phyloP scores from a whole-genome alignment of 345 rosid genomes.

The Camelina sativa region DNA sequence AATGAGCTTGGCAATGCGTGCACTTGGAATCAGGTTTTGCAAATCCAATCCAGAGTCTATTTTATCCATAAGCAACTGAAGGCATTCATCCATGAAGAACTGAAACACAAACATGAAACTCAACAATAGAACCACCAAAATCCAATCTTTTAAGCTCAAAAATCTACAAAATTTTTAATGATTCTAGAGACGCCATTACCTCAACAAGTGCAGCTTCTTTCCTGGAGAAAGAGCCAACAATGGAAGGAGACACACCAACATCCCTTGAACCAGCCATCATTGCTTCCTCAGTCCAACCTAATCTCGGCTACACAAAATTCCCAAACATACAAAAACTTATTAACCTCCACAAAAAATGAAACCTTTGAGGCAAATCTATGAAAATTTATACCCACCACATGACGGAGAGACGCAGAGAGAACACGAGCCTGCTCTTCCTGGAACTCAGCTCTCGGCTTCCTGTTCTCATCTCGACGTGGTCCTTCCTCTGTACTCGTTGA shows the following conservation, averaged over 20 bases:
- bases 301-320: constrained; percentile 50
- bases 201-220: constrained; percentile 92
- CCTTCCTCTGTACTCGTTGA: constrained; percentile 52
- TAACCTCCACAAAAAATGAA: constrained; percentile 3
- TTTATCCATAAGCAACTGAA: constrained; percentile 70
- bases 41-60: constrained; percentile 67
- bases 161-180: not conserved
- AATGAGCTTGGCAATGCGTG: constrained; percentile 68
- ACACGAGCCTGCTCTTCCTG: constrained; percentile 81
- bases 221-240: constrained; percentile 83
- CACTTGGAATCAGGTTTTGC: constrained; percentile 65
- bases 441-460: constrained; percentile 58
- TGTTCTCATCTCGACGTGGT: constrained; percentile 46
- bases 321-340: not conserved
- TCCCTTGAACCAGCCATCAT: constrained; percentile 96
- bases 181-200: constrained; percentile 48
- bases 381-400: constrained; percentile 59
- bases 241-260: constrained; percentile 82
- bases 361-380: constrained; percentile 7
- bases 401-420: constrained; percentile 76
- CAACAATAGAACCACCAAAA: constrained; percentile 5
- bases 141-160: not conserved
- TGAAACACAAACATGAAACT: constrained; percentile 37
- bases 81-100: constrained; percentile 93
- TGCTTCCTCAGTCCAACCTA: constrained; percentile 91